Percentiles rank a stretch among this genome's conserved stretches.
These are phyloP conservation scores for Aspergillus nomiae DNA, from an alignment of 2,329 filamentous ascomycete species.

Conservation along the genomic window DNA sequence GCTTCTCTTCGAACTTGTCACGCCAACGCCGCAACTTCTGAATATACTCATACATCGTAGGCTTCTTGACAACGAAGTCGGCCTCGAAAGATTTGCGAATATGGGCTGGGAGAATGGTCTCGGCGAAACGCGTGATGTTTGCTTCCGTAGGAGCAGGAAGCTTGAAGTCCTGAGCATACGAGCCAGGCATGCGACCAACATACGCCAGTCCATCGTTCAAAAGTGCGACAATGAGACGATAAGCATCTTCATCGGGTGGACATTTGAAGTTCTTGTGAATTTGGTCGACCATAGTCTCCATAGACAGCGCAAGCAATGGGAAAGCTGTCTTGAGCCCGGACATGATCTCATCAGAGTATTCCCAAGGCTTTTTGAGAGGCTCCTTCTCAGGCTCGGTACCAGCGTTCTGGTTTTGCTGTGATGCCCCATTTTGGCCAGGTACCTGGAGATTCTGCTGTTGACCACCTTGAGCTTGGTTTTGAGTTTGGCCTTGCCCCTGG, in stretches of 20 bases:
- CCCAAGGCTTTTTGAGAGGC: constrained; percentile 80
- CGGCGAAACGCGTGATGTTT: constrained; percentile 94
- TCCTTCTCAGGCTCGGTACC: constrained; percentile 41
- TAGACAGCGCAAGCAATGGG: constrained; percentile 89
- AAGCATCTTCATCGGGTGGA: constrained; percentile 95
- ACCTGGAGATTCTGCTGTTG: constrained; percentile 33
- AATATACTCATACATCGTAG: constrained; percentile 98
- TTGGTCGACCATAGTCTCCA: constrained; percentile 99
- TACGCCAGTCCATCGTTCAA: constrained; percentile 95
- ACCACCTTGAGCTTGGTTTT: constrained; percentile 23
- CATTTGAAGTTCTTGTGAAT: constrained; percentile 99
- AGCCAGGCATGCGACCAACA: constrained; percentile 80
- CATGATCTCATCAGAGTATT: constrained; percentile 94
- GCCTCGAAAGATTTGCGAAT: constrained; percentile 95
- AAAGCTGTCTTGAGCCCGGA: constrained; percentile 95
- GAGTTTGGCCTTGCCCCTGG: constrained; percentile 25
- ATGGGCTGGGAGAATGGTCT: constrained; percentile 91
- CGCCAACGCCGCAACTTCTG: constrained; percentile 94
- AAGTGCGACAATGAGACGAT: constrained; percentile 93
- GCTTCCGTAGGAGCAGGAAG: constrained; percentile 86
- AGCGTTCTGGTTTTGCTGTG: constrained; percentile 27
- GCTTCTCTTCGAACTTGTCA: constrained; percentile 96
- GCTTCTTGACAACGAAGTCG: constrained; percentile 95
- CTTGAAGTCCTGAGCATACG: constrained; percentile 89
- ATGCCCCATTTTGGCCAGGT: constrained; percentile 29